Evolutionary conservation across 495 filamentous ascomycete genomes (phyloP), one percentile per base, ranked within the genome.

Genomic region (Talaromyces trachyspermus): DNA sequence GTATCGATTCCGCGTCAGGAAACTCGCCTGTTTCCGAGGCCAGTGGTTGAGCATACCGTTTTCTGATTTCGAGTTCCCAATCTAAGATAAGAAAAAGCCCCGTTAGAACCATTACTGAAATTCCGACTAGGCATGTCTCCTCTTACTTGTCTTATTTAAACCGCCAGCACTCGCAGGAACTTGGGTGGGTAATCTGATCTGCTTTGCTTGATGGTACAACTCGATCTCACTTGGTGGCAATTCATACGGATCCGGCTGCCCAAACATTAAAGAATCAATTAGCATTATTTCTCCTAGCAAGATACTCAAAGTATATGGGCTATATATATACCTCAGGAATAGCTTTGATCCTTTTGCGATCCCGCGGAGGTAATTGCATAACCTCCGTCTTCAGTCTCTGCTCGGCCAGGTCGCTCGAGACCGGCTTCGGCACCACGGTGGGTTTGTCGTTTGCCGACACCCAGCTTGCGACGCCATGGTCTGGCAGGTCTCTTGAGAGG

Each of bases 391-490:
- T 96, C 52, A 96, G 61, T 56, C 86, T 75, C 58, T 91, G 84
- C 65, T 97, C 92, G 27, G 85, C 82, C n/a, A 86, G 81, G 76
- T 97, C 92, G 33, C 88, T 88, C 7, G 81, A 81, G 26, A 86
- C 79, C 22, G 85, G 86, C 63, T 92, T 91, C 42, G 79, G 81
- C 38, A 83, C 79, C 47, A 81, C 68, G 19, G 79, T 80, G n/a
- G 89, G 89, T 69, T 96, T 96, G 68, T 97, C 91, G 57, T 92
- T 95, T 18, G 88, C 87, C 54, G 86, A 89, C 46, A 98, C 92
- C 90, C 90, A 98, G 54, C 79, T 86, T 49, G 92, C 94, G 54
- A 95, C 85, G 53, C 89, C 89, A 64, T 85, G 82, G 59, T 95
- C 89, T 5, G 92, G 92, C 58, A 86, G 80, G 62, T 98, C 92